Evolutionary conservation across 352 stramenopile species (phyloP).

Genomic region (Discostella stelligera): DNA sequence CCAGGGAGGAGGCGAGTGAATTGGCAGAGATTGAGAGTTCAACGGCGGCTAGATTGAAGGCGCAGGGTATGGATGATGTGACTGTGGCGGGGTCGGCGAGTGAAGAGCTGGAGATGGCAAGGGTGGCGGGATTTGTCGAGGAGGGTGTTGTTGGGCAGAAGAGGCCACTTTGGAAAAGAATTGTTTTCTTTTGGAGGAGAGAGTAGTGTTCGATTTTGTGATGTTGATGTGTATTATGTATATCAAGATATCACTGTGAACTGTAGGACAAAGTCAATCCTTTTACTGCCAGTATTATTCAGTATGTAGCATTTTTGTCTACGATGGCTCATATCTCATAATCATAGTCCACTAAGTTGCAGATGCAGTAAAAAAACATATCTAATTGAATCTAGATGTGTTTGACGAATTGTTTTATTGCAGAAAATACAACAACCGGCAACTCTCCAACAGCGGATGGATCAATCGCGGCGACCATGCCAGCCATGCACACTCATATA

Average conservation of each 20-base stretch:
- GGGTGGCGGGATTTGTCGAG: slow-evolving; percentile 37
- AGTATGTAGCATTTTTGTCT: not conserved
- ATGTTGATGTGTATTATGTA: not conserved
- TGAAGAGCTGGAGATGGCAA: slow-evolving; percentile 39
- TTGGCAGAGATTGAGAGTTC: slow-evolving; percentile 44
- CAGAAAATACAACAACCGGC: too few species aligned
- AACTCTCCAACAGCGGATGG: too few species aligned
- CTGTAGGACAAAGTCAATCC: not conserved
- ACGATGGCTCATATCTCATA: too few species aligned
- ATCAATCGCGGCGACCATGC: too few species aligned
- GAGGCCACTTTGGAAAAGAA: slow-evolving; percentile 32
- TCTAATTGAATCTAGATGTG: too few species aligned
- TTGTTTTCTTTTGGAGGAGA: slow-evolving; percentile 52
- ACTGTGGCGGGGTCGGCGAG: slow-evolving; percentile 15
- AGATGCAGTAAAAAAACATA: too few species aligned
- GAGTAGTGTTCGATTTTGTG: slow-evolving; percentile 7
- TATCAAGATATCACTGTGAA: too few species aligned
- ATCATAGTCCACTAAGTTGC: too few species aligned
- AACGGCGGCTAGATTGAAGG: slow-evolving; percentile 22
- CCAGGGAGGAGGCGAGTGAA: slow-evolving; percentile 33
- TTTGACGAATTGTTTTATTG: too few species aligned
- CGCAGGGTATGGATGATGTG: slow-evolving; percentile 27
- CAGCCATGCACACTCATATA: too few species aligned
- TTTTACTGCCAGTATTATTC: not conserved
- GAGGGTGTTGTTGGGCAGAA: not conserved